These are phyloP conservation scores for Oryza meridionalis DNA, from an alignment of 176 grass and related monocot genomes.

Conservation along the genomic window DNA sequence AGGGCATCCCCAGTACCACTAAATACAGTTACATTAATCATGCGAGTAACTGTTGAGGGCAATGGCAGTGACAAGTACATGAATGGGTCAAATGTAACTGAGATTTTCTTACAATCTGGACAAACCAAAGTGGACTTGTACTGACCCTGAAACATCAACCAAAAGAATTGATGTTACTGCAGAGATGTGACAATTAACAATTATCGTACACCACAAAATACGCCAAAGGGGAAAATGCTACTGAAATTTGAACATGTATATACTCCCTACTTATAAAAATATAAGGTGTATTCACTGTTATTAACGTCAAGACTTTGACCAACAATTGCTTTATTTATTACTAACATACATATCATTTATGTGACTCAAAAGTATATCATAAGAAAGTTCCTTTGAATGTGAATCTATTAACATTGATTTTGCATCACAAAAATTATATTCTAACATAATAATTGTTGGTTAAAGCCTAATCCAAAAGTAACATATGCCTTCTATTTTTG, in stretches of 20 bases:
- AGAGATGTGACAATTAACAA: slow-evolving; percentile 20
- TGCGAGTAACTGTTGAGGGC: slow-evolving; percentile 76
- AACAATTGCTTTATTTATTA: too few relatives aligned
- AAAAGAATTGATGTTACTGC: slow-evolving; percentile 36
- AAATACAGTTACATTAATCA: slow-evolving; percentile 88
- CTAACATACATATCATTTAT: too few relatives aligned
- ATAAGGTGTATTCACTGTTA: too few relatives aligned
- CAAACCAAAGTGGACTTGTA: slow-evolving; percentile 98
- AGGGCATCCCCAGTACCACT: slow-evolving; percentile 76
- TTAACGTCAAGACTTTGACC: too few relatives aligned
- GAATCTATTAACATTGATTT: too few relatives aligned
- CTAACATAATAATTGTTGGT: too few relatives aligned
- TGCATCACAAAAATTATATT: too few relatives aligned
- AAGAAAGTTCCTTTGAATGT: too few relatives aligned
- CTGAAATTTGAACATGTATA: neutral
- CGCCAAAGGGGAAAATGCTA: neutral
- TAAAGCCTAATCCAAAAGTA: too few relatives aligned
- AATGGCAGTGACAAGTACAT: slow-evolving; percentile 97
- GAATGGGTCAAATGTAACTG: slow-evolving; percentile 97
- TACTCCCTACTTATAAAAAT: too few relatives aligned
- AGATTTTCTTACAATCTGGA: slow-evolving; percentile 86
- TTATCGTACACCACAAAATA: neutral
- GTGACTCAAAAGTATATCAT: too few relatives aligned
- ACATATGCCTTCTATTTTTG: too few relatives aligned
- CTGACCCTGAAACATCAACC: slow-evolving; percentile 74